Conservation (phyloP, 2,329 filamentous ascomycete genomes). For the Nemania abortiva region DNA sequence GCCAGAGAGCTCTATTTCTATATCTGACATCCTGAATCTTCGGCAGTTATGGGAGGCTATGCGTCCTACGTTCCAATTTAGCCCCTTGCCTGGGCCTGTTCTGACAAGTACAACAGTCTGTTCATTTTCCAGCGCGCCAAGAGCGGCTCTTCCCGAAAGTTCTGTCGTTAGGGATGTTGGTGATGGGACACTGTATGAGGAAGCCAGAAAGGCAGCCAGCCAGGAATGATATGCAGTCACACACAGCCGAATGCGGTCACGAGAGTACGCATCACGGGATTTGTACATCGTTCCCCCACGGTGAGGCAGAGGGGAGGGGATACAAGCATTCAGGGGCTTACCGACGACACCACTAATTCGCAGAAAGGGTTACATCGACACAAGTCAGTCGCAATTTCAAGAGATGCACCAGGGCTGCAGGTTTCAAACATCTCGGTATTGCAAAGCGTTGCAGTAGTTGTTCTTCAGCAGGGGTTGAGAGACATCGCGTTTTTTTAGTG, state of each 20-base stretch:
- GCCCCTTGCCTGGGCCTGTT: conserved; percentile 13
- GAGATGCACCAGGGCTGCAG: conserved; percentile 34
- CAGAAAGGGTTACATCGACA: conserved; percentile 36
- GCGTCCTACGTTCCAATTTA: background rate
- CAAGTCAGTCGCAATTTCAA: conserved; percentile 37
- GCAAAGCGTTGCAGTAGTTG: conserved; percentile 19
- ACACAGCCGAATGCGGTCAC: conserved; percentile 49
- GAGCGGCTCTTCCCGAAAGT: conserved; percentile 47
- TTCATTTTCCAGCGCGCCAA: conserved; percentile 38
- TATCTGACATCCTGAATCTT: conserved; percentile 11
- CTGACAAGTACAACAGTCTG: conserved; percentile 4
- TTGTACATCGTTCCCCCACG: conserved; percentile 35
- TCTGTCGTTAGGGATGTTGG: background rate
- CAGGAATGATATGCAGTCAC: conserved; percentile 47
- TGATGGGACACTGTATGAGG: conserved; percentile 17
- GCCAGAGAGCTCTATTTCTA: background rate
- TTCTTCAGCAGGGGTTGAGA: conserved; percentile 11
- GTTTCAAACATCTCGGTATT: conserved; percentile 38
- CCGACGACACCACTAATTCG: conserved; percentile 35
- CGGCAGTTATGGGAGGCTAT: conserved; percentile 9
- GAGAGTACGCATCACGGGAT: conserved; percentile 47
- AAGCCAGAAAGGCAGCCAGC: conserved; percentile 12
- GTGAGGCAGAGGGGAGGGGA: conserved; percentile 33
- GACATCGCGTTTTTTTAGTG: conserved; percentile 7
- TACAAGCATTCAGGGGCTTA: conserved; percentile 34